Percentiles rank a stretch among this genome's conserved stretches.
phyloP scores from a whole-genome alignment of 768 basidiomycete species.

The Tulasnella sp. region DNA sequence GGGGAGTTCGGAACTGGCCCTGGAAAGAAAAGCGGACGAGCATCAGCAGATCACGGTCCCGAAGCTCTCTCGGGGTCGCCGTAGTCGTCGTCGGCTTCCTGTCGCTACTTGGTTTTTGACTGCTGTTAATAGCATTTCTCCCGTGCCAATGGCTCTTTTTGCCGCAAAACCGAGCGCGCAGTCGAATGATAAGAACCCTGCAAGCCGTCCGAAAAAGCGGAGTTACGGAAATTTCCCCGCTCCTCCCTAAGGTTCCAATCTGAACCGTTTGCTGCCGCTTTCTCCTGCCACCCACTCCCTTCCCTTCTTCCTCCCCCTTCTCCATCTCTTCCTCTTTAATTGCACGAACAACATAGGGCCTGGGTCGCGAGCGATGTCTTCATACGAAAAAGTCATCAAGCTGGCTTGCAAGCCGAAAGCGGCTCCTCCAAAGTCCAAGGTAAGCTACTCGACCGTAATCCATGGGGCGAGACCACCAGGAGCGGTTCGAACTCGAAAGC shows the following conservation, averaged over 20 bases:
- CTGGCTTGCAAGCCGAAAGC: conserved; percentile 96
- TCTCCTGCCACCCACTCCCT: conserved; percentile 11
- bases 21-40: conserved; percentile 38
- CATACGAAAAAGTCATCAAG: conserved; percentile 71
- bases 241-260: not conserved
- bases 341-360: not conserved
- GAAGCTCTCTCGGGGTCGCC: not conserved
- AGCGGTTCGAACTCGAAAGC: not conserved
- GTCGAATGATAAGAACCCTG: not conserved
- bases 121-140: not conserved
- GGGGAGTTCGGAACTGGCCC: no score
- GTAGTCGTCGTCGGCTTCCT: not conserved
- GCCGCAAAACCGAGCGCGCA: not conserved
- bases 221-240: conserved; percentile 11
- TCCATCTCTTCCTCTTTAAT: not conserved
- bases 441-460: conserved; percentile 36
- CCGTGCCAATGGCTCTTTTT: not conserved
- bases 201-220: not conserved
- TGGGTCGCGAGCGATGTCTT: conserved; percentile 30
- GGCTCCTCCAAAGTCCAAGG: conserved; percentile 93
- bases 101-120: not conserved
- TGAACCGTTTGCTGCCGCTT: conserved; percentile 4
- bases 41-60: conserved; percentile 40
- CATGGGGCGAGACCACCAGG: not conserved
- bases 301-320: not conserved